phyloP scores from a whole-genome alignment of 257 asterid genomes.

The Paraleonurus japonicus region DNA sequence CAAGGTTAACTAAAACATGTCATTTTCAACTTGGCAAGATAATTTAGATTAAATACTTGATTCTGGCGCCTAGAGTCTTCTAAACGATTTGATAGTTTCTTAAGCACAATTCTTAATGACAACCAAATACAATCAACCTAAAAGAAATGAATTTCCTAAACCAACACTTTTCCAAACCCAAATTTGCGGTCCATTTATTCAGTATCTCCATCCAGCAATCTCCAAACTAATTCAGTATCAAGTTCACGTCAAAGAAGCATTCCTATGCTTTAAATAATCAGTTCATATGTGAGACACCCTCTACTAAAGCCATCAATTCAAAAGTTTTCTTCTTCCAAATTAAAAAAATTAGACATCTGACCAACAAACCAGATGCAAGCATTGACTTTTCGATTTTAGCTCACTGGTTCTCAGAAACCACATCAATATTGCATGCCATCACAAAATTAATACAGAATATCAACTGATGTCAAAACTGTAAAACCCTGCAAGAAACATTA shows the following conservation, averaged over 20 bases:
- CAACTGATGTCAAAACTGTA: conserved; percentile 3
- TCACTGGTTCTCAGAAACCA: neutral
- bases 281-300: conserved; percentile 8
- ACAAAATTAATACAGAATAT: neutral
- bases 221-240: neutral
- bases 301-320: neutral
- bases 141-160: neutral
- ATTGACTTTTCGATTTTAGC: neutral
- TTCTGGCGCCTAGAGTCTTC: neutral
- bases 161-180: neutral
- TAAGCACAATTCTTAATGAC: neutral
- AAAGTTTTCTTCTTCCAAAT: neutral
- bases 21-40: neutral
- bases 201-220: conserved; percentile 3
- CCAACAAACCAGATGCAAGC: conserved; percentile 13
- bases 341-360: neutral
- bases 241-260: conserved; percentile 8
- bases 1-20: neutral
- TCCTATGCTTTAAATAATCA: neutral
- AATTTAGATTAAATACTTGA: neutral
- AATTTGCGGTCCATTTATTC: neutral
- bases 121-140: neutral
- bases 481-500: neutral
- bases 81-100: neutral
- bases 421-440: neutral